Evolutionary conservation across 345 rosid genomes (phyloP).

Genomic region (Sonneratia caseolaris): DNA sequence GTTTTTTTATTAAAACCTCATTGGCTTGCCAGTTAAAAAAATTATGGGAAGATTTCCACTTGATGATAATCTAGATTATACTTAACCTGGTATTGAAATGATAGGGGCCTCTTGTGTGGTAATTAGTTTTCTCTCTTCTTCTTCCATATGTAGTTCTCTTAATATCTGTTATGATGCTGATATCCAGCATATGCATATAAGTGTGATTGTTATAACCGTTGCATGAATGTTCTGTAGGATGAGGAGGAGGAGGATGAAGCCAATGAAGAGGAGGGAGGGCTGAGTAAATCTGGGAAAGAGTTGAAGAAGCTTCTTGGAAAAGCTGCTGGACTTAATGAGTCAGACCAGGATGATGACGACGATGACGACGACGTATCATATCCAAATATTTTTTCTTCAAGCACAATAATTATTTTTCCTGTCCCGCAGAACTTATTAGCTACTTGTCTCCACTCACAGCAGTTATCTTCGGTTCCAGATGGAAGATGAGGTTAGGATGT

Average conservation of each 20-base stretch:
- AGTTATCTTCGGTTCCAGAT: conserved; percentile 22
- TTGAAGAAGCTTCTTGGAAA: conserved; percentile 78
- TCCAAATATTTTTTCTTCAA: background rate
- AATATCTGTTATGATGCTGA: background rate
- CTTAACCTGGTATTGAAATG: background rate
- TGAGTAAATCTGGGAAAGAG: conserved; percentile 94
- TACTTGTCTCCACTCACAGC: background rate
- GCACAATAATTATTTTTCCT: background rate
- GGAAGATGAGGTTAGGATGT: conserved; percentile 54
- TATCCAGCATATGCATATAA: background rate
- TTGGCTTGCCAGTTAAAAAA: background rate
- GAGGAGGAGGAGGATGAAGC: conserved; percentile 84
- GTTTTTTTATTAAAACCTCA: background rate
- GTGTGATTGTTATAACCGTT: background rate
- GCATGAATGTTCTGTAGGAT: conserved; percentile 5
- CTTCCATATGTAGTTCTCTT: background rate
- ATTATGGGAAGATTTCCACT: background rate
- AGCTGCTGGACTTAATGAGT: conserved; percentile 59
- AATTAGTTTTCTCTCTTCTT: background rate
- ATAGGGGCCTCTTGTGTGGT: background rate
- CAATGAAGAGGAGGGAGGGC: conserved; percentile 71
- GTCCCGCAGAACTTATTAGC: background rate
- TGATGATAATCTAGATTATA: background rate
- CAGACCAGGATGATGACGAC: conserved; percentile 76
- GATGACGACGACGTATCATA: conserved; percentile 66